Base-by-base conservation (phyloP, 345 rosid genomes). In the Melastoma malabathricum region DNA sequence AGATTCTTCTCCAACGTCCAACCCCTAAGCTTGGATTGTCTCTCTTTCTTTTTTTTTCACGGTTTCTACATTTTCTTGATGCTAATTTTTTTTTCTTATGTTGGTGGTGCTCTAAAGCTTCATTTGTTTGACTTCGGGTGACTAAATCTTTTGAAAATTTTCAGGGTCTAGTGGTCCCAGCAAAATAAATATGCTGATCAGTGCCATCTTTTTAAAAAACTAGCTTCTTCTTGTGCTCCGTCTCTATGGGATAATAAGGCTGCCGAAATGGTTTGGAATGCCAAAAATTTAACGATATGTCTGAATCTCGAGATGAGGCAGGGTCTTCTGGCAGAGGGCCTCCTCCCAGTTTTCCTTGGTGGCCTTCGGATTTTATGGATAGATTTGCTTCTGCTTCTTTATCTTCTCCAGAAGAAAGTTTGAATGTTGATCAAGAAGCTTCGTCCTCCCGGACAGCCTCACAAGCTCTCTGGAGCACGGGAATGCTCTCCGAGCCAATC, bases 341-440 rank as follows among this genome's bases (percentile, higher is more conserved):
- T 79, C 41, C 41, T 34, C 63, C 86, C 27, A 81, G 67, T 75
- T 68, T 73, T 69, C 55, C 77, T 34, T 85, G 84, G 89, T 88
- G 99, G 94, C 78, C 90, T 71, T 73, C 87, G 72, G 99, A 85
- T 63, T 78, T 78, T 69, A 66, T 83, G 52, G 94, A 83, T 59
- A 88, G 61, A 44, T 76, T 88, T 64, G 80, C 68, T 55, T 83
- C 89, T 64, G 71, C 78, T 73, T 66, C 89, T 64, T 65, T 85
- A 64, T 80, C 67, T 64, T 78, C 95, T 31, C 84, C 74, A 73
- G 90, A 83, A 55, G 87, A 77, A 55, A 49, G 64, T 52, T 74
- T 79, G 70, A 73, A 64, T 72, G 68, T 62, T 59, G 94, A 72
- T 55, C 76, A 77, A 61, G 86, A 81, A 72, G 79, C 60, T 44